Evolutionary conservation across 2,329 filamentous ascomycete species (phyloP).

Genomic region (Laburnicola sp.): DNA sequence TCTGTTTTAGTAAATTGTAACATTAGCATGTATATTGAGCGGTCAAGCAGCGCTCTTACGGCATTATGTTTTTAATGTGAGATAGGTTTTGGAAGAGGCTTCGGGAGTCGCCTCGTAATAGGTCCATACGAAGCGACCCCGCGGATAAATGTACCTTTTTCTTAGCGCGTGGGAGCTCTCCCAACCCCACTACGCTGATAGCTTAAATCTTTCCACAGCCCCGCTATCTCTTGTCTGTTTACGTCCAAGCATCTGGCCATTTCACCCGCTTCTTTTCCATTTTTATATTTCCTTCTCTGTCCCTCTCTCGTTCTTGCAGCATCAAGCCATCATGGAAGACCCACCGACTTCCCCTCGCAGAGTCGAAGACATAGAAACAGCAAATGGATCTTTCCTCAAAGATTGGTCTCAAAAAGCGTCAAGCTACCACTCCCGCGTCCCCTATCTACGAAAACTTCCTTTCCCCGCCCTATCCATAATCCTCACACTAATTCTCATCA

Average conservation of each 20-base stretch:
- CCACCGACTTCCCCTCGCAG: slow-evolving; percentile 13
- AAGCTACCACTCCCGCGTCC: slow-evolving; percentile 55
- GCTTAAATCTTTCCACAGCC: neutral
- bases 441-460: slow-evolving; percentile 60
- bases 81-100: too few relatives aligned
- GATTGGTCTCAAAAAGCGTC: slow-evolving; percentile 44
- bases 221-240: neutral
- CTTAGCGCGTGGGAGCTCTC: slow-evolving; percentile 11
- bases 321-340: slow-evolving; percentile 17
- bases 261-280: neutral
- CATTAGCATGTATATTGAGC: neutral
- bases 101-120: slow-evolving; percentile 20
- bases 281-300: neutral
- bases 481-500: slow-evolving; percentile 55
- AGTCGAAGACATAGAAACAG: slow-evolving; percentile 15
- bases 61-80: too few relatives aligned
- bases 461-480: slow-evolving; percentile 62
- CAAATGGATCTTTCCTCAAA: slow-evolving; percentile 23
- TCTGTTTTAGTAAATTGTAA: slow-evolving; percentile 69
- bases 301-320: neutral
- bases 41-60: too few relatives aligned
- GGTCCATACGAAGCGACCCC: slow-evolving; percentile 22
- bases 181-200: slow-evolving; percentile 12
- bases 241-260: too few relatives aligned
- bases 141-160: slow-evolving; percentile 10